A percentile compares a stretch with the other conserved stretches of the same genome.
These are phyloP conservation scores for Sonneratia caseolaris DNA, from an alignment of 345 rosid species.

Conservation along the genomic window DNA sequence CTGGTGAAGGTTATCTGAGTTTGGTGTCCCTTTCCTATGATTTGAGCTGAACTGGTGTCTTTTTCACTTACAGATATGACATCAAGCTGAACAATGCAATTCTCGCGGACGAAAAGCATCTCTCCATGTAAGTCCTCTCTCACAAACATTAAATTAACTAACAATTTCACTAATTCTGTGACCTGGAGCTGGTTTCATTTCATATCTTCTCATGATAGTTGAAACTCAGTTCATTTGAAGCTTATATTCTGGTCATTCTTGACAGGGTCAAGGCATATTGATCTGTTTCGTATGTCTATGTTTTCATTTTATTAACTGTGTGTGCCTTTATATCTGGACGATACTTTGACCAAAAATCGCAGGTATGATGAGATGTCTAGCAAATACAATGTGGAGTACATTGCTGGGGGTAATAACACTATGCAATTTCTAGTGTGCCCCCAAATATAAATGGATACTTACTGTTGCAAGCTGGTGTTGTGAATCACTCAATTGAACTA, in stretches of 20 bases:
- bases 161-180: not conserved
- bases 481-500: not conserved
- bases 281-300: not conserved
- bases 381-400: conserved; percentile 41
- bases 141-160: not conserved
- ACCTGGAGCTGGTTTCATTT: not conserved
- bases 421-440: not conserved
- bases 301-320: not conserved
- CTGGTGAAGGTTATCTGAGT: not conserved
- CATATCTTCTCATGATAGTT: not conserved
- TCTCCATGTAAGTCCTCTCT: conserved; percentile 60
- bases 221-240: not conserved
- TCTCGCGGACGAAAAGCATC: conserved; percentile 88
- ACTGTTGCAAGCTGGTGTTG: not conserved
- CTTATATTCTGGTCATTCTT: not conserved
- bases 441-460: not conserved
- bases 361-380: conserved; percentile 53
- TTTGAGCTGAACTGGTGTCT: not conserved
- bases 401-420: conserved; percentile 53
- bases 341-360: conserved; percentile 6
- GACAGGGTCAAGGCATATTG: not conserved
- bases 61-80: conserved; percentile 45
- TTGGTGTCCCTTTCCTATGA: not conserved
- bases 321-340: not conserved
- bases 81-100: conserved; percentile 84